Evolutionary conservation across 768 basidiomycete species (phyloP).

Genomic region (Xerocomellus dryophilus): DNA sequence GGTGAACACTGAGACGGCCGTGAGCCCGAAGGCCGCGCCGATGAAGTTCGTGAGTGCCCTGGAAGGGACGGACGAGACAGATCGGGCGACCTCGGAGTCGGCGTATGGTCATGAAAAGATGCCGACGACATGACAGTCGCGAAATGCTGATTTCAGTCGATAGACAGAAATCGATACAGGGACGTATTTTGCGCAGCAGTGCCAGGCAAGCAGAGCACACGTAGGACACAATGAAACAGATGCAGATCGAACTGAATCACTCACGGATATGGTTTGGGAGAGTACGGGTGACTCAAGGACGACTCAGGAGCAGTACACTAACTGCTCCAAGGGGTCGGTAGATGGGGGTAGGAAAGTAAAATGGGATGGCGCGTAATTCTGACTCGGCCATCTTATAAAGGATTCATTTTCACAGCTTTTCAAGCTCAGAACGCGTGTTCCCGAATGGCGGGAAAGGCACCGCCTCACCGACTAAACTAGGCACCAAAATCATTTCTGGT

Average conservation of each 20-base stretch:
- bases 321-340: constrained; percentile 18
- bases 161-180: constrained; percentile 27
- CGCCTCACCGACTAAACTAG: constrained; percentile 15
- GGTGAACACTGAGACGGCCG: constrained; percentile 19
- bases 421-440: constrained; percentile 35
- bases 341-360: constrained; percentile 20
- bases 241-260: constrained; percentile 26
- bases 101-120: constrained; percentile 9
- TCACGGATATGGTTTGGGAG: constrained; percentile 21
- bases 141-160: constrained; percentile 28
- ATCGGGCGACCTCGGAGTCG: constrained; percentile 31
- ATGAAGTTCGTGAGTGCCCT: constrained; percentile 32
- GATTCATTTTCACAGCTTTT: constrained; percentile 31
- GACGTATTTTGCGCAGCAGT: constrained; percentile 17
- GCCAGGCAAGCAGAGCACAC: constrained; percentile 25
- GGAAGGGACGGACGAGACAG: constrained; percentile 31
- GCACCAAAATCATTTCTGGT: neutral
- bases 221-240: constrained; percentile 31
- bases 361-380: constrained; percentile 1
- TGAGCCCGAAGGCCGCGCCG: constrained; percentile 25
- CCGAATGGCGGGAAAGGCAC: constrained; percentile 21
- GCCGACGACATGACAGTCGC: constrained; percentile 16
- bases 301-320: constrained; percentile 18
- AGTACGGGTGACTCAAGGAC: constrained; percentile 20
- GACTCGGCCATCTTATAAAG: constrained; percentile 35